phyloP scores from a whole-genome alignment of 371 early-diverging fungal species.

The Syncephalastrum racemosum region DNA sequence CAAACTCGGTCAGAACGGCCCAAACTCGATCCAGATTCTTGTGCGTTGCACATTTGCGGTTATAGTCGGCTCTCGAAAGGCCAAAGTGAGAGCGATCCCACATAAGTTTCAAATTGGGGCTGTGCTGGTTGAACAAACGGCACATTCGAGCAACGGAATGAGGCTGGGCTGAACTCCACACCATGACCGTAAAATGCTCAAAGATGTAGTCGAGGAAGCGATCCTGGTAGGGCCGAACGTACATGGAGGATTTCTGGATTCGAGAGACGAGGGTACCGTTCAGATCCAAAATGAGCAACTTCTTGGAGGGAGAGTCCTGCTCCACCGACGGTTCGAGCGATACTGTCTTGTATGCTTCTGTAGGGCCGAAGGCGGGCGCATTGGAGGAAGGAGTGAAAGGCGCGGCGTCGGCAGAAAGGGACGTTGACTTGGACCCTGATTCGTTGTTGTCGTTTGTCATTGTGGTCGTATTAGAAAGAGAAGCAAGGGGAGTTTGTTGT shows the following conservation, averaged over 20 bases:
- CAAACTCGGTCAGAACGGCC: slow-evolving; percentile 37
- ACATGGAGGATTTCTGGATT: slow-evolving; percentile 23
- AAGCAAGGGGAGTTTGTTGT: no score
- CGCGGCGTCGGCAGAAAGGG: no score
- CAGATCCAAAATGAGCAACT: slow-evolving; percentile 68
- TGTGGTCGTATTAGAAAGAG: no score
- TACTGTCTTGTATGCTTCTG: no score
- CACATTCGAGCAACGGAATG: slow-evolving; percentile 61
- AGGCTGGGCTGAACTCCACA: slow-evolving; percentile 78
- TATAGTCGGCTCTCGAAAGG: slow-evolving; percentile 42
- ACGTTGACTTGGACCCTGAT: no score
- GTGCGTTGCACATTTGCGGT: slow-evolving; percentile 52
- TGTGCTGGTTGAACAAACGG: slow-evolving; percentile 43
- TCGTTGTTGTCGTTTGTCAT: no score
- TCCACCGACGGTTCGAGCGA: no score
- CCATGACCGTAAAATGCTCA: slow-evolving; percentile 66
- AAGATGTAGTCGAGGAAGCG: slow-evolving; percentile 65
- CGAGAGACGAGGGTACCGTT: slow-evolving; percentile 74
- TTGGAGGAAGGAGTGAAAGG: no score
- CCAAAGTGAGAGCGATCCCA: slow-evolving; percentile 68
- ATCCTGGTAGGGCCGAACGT: slow-evolving; percentile 54
- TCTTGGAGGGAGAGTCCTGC: no score
- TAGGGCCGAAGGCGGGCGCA: no score
- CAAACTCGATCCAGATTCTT: slow-evolving; percentile 66
- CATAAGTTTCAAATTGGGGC: slow-evolving; percentile 38